Evolutionary conservation across 148 eudicot genomes (phyloP).

Genomic region (Polygonum maritimum): DNA sequence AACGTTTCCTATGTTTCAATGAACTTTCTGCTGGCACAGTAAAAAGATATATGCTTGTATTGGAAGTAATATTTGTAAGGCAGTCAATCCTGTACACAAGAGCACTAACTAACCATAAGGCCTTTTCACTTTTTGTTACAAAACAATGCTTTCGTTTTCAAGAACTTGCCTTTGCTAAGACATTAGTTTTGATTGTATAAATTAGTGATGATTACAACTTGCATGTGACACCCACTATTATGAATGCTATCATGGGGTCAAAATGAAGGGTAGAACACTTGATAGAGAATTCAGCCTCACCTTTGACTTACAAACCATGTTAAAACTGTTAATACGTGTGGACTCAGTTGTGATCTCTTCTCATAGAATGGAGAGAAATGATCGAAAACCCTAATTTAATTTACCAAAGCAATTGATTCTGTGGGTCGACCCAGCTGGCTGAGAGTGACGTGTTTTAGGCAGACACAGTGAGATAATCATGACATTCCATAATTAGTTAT

Average conservation of each 20-base stretch:
- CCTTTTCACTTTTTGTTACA: background rate
- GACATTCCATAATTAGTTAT: conserved; percentile 1
- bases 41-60: background rate
- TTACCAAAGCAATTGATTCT: background rate
- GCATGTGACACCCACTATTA: background rate
- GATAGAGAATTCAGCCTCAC: background rate
- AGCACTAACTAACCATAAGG: background rate
- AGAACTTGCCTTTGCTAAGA: background rate
- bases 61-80: background rate
- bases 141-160: background rate
- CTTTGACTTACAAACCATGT: background rate
- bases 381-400: background rate
- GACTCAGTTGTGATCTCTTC: background rate
- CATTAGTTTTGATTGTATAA: background rate
- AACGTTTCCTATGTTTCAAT: background rate
- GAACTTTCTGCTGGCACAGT: background rate
- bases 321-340: background rate
- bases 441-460: background rate
- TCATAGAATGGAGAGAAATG: background rate
- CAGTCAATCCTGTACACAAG: background rate
- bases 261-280: background rate
- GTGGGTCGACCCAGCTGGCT: conserved; percentile 7
- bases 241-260: background rate
- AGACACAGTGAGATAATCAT: background rate
- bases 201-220: background rate